phyloP scores from a whole-genome alignment of 441 rosid species.

The Heliophila coronopifolia region DNA sequence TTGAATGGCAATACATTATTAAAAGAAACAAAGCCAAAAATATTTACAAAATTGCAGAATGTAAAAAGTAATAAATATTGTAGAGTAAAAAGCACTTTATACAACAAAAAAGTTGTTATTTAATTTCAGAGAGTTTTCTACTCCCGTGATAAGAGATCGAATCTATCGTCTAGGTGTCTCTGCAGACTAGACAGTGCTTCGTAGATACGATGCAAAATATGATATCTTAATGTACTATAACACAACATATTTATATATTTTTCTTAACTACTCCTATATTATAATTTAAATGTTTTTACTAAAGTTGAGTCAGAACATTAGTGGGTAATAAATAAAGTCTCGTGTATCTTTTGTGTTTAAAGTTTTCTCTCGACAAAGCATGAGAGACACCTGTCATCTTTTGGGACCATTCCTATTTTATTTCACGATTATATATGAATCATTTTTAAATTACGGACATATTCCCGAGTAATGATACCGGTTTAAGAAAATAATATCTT shows the following conservation, averaged over 20 bases:
- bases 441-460: not conserved
- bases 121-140: slow-evolving; percentile 20
- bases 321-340: slow-evolving; percentile 15
- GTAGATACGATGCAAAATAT: slow-evolving; percentile 42
- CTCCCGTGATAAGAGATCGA: slow-evolving; percentile 30
- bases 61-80: slow-evolving; percentile 27
- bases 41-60: slow-evolving; percentile 15
- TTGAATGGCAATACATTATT: slow-evolving; percentile 32
- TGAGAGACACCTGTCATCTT: slow-evolving; percentile 29
- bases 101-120: slow-evolving; percentile 9
- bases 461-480: slow-evolving; percentile 14
- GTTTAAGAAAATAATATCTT: slow-evolving; percentile 19
- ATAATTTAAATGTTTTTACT: slow-evolving; percentile 9
- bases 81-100: slow-evolving; percentile 23
- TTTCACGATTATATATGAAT: not conserved
- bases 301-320: slow-evolving; percentile 29
- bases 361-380: slow-evolving; percentile 26
- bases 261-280: no score
- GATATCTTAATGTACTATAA: slow-evolving; percentile 29
- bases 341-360: slow-evolving; percentile 28
- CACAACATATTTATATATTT: no score
- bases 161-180: slow-evolving; percentile 31
- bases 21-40: slow-evolving; percentile 28
- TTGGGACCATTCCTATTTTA: slow-evolving; percentile 28
- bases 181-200: slow-evolving; percentile 38